These are phyloP conservation scores for Dendrobium chrysotoxum DNA, from an alignment of 106 monocot genomes.

Conservation along the genomic window DNA sequence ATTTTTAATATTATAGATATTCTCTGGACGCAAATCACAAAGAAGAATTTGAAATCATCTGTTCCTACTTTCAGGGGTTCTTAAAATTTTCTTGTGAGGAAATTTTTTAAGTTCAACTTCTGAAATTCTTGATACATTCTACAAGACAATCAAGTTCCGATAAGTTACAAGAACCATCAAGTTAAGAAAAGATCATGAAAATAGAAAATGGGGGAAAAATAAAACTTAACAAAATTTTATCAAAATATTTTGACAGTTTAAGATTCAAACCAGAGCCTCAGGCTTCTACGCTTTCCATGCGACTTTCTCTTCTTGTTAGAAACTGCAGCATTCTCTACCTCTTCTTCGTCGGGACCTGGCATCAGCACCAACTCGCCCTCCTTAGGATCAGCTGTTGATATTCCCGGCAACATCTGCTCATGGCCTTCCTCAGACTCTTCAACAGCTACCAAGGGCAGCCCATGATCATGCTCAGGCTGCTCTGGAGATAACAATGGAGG, in stretches of 20 bases:
- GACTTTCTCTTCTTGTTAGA: neutral
- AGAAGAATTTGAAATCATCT: neutral
- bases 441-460: neutral
- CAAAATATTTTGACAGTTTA: neutral
- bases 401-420: neutral
- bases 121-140: neutral
- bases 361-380: neutral
- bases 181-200: neutral
- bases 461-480: neutral
- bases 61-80: neutral
- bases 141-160: neutral
- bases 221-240: neutral
- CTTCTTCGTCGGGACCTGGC: neutral
- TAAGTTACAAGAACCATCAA: neutral
- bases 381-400: neutral
- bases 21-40: too few relatives aligned
- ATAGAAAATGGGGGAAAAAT: neutral
- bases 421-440: neutral
- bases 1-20: too few relatives aligned
- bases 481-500: neutral
- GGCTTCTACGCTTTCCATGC: neutral
- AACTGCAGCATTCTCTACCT: neutral
- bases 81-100: neutral
- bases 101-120: too few relatives aligned
- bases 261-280: neutral